Conservation (phyloP, 495 filamentous ascomycete genomes). For the Talaromyces borbonicus region DNA sequence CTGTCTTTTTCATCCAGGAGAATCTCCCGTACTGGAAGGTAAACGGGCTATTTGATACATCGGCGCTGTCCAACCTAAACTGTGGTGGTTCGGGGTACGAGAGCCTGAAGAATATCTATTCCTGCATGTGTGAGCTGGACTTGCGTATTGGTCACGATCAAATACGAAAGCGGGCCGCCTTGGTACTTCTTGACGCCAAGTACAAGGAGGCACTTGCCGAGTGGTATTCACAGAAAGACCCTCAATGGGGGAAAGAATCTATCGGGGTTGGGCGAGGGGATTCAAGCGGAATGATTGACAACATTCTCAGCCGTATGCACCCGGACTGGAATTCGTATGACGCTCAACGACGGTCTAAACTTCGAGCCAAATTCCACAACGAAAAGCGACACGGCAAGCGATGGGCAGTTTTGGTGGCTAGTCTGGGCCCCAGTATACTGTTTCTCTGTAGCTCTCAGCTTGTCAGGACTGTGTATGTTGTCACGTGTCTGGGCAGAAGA, state of each 20-base stretch:
- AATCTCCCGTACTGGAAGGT: too few species aligned
- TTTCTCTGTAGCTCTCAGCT: background rate
- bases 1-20: too few species aligned
- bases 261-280: background rate
- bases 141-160: background rate
- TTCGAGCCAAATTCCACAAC: slow-evolving; percentile 2
- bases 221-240: background rate
- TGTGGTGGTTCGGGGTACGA: too few species aligned
- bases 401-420: background rate
- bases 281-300: background rate
- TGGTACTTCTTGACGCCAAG: background rate
- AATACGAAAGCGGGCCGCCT: background rate
- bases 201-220: background rate
- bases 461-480: background rate
- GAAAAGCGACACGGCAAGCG: background rate
- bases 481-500: background rate
- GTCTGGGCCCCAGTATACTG: background rate
- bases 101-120: background rate
- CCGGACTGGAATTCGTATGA: background rate
- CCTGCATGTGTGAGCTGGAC: background rate
- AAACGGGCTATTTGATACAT: too few species aligned
- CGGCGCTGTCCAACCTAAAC: too few species aligned
- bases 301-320: background rate
- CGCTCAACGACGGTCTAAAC: background rate
- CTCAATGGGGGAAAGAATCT: background rate